Evolutionary conservation across 805 yeast genomes (phyloP).

Genomic region (Pichia phayaonensis): DNA sequence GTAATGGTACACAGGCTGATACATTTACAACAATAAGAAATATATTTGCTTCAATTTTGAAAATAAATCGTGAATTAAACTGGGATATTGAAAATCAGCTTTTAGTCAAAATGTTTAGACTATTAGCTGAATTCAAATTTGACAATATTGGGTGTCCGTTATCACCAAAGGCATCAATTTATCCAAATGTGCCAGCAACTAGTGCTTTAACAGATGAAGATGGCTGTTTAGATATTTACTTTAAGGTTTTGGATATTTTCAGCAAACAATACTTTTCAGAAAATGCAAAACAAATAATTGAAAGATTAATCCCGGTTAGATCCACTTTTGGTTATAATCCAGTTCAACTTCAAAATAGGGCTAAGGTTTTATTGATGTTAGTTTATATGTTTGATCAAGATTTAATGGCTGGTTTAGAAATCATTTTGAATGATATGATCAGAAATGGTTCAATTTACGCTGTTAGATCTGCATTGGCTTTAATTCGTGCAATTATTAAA

Average conservation of each 20-base stretch:
- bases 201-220: constrained; percentile 15
- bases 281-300: constrained; percentile 19
- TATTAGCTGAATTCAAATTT: constrained; percentile 22
- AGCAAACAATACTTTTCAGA: constrained; percentile 12
- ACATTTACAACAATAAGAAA: constrained; percentile 10
- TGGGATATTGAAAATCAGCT: constrained; percentile 29
- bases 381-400: constrained; percentile 24
- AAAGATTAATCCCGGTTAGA: constrained; percentile 29
- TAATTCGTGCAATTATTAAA: constrained; percentile 6
- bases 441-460: constrained; percentile 8
- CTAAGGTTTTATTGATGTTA: constrained; percentile 25
- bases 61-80: constrained; percentile 17
- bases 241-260: constrained; percentile 23
- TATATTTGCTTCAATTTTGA: constrained; percentile 16
- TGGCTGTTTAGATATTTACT: constrained; percentile 27
- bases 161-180: constrained; percentile 6
- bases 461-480: constrained; percentile 5
- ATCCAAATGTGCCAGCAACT: constrained; percentile 12
- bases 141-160: constrained; percentile 20
- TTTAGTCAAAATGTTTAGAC: constrained; percentile 22
- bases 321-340: constrained; percentile 21
- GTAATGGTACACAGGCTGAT: not conserved
- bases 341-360: constrained; percentile 22
- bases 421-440: constrained; percentile 16
- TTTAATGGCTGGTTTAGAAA: constrained; percentile 17